Percentiles rank a stretch among this genome's conserved stretches.
These are phyloP conservation scores for Rheum nobile DNA, from an alignment of 148 eudicot genomes.

Conservation along the genomic window DNA sequence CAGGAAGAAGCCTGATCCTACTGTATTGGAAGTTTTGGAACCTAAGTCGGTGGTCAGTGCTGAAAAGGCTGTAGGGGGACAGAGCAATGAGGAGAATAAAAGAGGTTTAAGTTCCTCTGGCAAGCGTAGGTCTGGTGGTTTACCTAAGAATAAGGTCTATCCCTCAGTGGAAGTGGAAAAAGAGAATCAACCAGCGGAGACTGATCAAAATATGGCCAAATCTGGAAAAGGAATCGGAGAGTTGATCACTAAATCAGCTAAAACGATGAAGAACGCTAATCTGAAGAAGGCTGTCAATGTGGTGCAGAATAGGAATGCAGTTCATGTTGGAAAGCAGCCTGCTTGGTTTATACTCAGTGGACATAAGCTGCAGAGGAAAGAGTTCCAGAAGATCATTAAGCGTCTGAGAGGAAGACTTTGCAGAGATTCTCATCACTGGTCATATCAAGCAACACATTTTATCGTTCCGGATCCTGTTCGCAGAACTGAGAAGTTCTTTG, in stretches of 20 bases:
- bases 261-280: conserved; percentile 13
- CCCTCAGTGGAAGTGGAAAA: conserved; percentile 29
- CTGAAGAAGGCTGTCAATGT: conserved; percentile 9
- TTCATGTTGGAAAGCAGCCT: conserved; percentile 22
- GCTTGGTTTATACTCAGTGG: conserved; percentile 74
- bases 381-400: conserved; percentile 74
- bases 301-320: neutral
- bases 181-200: conserved; percentile 30
- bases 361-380: conserved; percentile 80
- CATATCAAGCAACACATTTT: conserved; percentile 95
- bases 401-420: conserved; percentile 72
- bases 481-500: conserved; percentile 93
- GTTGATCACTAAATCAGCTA: conserved; percentile 17
- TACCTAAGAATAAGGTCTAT: neutral
- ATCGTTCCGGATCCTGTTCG: conserved; percentile 77
- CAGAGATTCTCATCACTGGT: conserved; percentile 93
- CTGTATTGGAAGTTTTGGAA: neutral
- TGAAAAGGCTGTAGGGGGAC: conserved; percentile 3
- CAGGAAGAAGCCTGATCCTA: conserved; percentile 14
- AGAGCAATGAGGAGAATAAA: neutral
- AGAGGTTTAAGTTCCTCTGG: neutral
- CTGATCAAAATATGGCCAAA: conserved; percentile 18
- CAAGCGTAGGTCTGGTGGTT: neutral
- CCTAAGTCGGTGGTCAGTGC: conserved; percentile 1
- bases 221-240: conserved; percentile 16